Evolutionary conservation across 2,329 filamentous ascomycete species (phyloP).

Genomic region (Coccinonectria pachysandricola): DNA sequence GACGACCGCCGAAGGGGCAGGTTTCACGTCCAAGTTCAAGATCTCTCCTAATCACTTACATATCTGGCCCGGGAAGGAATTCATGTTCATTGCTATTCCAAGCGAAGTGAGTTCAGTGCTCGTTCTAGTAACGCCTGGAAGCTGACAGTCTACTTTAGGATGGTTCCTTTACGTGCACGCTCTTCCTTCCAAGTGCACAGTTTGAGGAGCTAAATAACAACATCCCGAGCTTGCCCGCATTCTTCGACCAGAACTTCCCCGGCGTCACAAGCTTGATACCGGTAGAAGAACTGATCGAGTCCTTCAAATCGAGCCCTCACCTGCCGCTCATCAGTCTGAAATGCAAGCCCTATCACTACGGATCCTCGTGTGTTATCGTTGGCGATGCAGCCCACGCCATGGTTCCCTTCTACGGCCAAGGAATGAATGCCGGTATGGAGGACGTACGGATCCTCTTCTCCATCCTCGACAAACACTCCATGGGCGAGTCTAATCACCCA

Average conservation of each 20-base stretch:
- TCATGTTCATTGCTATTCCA: conserved; percentile 98
- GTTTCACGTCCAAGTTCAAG: conserved; percentile 44
- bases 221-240: conserved; percentile 50
- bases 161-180: conserved; percentile 86
- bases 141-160: no score
- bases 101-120: conserved; percentile 46
- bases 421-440: conserved; percentile 94
- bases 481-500: conserved; percentile 34
- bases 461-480: conserved; percentile 59
- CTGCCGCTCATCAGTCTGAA: conserved; percentile 90
- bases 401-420: conserved; percentile 97
- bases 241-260: conserved; percentile 79
- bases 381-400: conserved; percentile 96
- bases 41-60: conserved; percentile 92
- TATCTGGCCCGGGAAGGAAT: conserved; percentile 89
- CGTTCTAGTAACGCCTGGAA: no score
- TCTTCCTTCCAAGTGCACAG: conserved; percentile 69
- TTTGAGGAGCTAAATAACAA: conserved; percentile 58
- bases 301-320: conserved; percentile 77
- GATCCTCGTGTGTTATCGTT: conserved; percentile 67
- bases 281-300: conserved; percentile 54
- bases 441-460: conserved; percentile 84
- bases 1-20: conserved; percentile 15
- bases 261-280: conserved; percentile 68
- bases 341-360: conserved; percentile 78